These are phyloP conservation scores for Rhododendron simsii DNA, from an alignment of 148 eudicot species.

Conservation along the genomic window DNA sequence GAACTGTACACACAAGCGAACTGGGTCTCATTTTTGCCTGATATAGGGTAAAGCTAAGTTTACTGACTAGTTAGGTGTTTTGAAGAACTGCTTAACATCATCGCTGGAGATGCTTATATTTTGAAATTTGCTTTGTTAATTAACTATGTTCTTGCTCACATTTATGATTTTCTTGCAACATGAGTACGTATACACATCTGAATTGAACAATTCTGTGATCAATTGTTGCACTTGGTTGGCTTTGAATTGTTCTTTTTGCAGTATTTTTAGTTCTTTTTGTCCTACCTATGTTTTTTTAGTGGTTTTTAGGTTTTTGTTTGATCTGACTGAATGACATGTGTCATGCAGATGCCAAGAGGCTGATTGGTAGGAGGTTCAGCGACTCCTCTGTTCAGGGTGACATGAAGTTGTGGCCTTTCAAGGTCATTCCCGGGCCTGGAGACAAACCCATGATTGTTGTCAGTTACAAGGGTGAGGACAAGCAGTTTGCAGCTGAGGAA, in stretches of 20 bases:
- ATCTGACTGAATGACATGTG: not conserved
- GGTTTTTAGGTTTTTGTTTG: not conserved
- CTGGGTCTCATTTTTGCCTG: not conserved
- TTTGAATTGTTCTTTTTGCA: not conserved
- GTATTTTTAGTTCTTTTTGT: not conserved
- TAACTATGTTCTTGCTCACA: not conserved
- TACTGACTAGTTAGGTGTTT: not conserved
- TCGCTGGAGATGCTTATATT: not conserved
- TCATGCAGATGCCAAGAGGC: constrained; percentile 33
- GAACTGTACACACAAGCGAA: not conserved
- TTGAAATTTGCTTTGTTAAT: not conserved
- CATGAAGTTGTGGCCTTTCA: constrained; percentile 42
- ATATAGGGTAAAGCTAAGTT: not conserved
- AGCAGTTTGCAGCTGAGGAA: constrained; percentile 37
- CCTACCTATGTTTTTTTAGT: too few relatives aligned
- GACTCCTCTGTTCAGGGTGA: constrained; percentile 41
- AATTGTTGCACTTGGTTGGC: not conserved
- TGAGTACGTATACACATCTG: not conserved
- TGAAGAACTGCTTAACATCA: not conserved
- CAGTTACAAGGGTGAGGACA: constrained; percentile 36
- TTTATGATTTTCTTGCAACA: not conserved
- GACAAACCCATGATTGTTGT: constrained; percentile 42
- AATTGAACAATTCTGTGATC: not conserved
- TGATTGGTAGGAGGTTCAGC: constrained; percentile 38
- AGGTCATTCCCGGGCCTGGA: constrained; percentile 33